Evolutionary conservation across 2,329 filamentous ascomycete species (phyloP), one percentile per base, ranked within the genome.

Genomic region (Emmonsia crescens): DNA sequence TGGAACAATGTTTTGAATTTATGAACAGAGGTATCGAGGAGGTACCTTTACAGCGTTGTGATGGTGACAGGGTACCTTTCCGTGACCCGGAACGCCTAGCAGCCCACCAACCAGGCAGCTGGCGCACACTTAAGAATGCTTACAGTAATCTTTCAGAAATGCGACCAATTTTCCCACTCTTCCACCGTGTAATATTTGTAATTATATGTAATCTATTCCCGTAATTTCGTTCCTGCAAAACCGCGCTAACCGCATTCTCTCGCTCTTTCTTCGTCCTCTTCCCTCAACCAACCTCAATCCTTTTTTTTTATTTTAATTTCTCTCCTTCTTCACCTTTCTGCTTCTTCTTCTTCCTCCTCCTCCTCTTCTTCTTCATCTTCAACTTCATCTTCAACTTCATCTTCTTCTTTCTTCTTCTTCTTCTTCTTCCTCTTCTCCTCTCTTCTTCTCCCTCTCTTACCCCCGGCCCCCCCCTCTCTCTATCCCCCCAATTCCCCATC

Each of bases 241-340:
- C 42, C 42, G 19, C 42, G 19, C 42, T 44, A 44, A 44, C 5
- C 42, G n/a, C n/a, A n/a, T 24, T 29, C 19, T 21, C 21, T 29
- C 24, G 4, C 5, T 27, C 24, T 21, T 49, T 10, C 19, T 38
- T 21, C 27, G 9, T 51, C 46, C 14, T 51, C 21, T 24, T 12
- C 16, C n/a, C 16, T 44, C 42, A 44, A 19, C 48, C 48, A 3
- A 16, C 2, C 10, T 16, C 24, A 10, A n/a, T 19, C 49, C 14
- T 42, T 27, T 31, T 19, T 38, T 14, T 38, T 14, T 36, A 3
- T 21, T 16, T 14, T 19, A 19, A 10, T 60, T 33, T 60, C 61
- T 66, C 61, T 64, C 61, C 61, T 64, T 61, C 65, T 64, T 62
- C 60, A 59, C 63, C 57, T 64, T 52, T 61, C 54, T 12, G n/a